Percentiles rank a stretch among this genome's conserved stretches.
Evolutionary conservation across 208 protist species (phyloP).

Genomic region (Leptomonas pyrrhocoris): DNA sequence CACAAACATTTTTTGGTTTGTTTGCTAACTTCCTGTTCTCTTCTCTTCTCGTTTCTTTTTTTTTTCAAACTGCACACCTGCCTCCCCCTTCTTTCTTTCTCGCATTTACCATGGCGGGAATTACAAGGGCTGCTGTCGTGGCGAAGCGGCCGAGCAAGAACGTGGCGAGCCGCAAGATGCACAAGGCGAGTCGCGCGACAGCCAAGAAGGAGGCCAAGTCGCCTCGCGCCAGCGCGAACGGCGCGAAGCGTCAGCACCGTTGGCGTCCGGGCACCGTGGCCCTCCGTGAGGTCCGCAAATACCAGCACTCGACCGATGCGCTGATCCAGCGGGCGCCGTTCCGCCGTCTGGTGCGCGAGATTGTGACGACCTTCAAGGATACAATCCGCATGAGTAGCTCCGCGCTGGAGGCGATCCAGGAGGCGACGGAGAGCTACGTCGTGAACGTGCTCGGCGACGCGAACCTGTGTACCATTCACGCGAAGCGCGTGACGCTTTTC

Average conservation of each 20-base stretch:
- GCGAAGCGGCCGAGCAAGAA: slow-evolving; percentile 80
- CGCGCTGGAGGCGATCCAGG: slow-evolving; percentile 94
- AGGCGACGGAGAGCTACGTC: slow-evolving; percentile 97
- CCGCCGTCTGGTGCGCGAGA: slow-evolving; percentile 99
- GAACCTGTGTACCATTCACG: slow-evolving; percentile 98
- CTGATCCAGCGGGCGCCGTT: slow-evolving; percentile 99
- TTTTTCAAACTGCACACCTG: background rate
- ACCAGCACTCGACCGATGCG: slow-evolving; percentile 98
- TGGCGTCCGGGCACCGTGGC: slow-evolving; percentile 99
- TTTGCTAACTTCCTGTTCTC: background rate
- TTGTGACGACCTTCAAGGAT: slow-evolving; percentile 96
- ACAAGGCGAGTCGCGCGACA: slow-evolving; percentile 69
- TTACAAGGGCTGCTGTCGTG: slow-evolving; percentile 58
- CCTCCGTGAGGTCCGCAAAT: slow-evolving; percentile 98
- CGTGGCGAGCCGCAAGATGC: slow-evolving; percentile 71
- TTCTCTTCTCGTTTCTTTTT: background rate
- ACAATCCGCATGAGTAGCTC: slow-evolving; percentile 71
- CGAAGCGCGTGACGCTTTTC: slow-evolving; percentile 99
- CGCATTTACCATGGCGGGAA: slow-evolving; percentile 41
- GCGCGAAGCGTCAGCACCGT: slow-evolving; percentile 96
- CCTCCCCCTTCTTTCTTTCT: slow-evolving; percentile 17
- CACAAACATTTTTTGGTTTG: slow-evolving; percentile 8
- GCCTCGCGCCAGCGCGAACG: slow-evolving; percentile 27
- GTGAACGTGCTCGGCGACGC: slow-evolving; percentile 93
- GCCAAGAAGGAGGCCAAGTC: slow-evolving; percentile 67